These are phyloP conservation scores for Fraxinus platypoda DNA, from an alignment of 305 asterid genomes.

Conservation along the genomic window DNA sequence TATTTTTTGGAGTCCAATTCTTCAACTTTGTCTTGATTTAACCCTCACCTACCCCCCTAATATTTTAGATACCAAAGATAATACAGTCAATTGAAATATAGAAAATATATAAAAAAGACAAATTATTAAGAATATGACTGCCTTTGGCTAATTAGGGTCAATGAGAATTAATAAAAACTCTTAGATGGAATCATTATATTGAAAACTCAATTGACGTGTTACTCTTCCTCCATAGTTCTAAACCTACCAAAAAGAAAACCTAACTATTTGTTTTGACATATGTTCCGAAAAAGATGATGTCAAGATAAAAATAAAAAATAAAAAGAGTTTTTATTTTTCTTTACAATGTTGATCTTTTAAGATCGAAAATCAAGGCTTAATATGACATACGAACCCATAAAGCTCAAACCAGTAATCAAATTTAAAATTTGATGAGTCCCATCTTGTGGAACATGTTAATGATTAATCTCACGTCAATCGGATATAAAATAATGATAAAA, in stretches of 20 bases:
- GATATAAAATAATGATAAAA: neutral
- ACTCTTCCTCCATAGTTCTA: neutral
- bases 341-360: neutral
- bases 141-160: neutral
- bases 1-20: neutral
- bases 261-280: neutral
- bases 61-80: neutral
- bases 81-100: neutral
- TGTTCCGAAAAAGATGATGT: neutral
- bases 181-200: neutral
- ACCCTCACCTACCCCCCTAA: neutral
- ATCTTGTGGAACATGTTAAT: neutral
- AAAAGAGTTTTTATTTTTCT: no score
- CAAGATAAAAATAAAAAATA: neutral
- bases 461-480: neutral
- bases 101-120: neutral
- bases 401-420: neutral
- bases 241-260: neutral
- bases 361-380: neutral
- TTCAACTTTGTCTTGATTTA: neutral
- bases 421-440: neutral
- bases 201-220: neutral
- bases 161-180: neutral
- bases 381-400: neutral
- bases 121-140: neutral